Conservation (phyloP, 208 protist species). For the Entamoeba nuttalli region DNA sequence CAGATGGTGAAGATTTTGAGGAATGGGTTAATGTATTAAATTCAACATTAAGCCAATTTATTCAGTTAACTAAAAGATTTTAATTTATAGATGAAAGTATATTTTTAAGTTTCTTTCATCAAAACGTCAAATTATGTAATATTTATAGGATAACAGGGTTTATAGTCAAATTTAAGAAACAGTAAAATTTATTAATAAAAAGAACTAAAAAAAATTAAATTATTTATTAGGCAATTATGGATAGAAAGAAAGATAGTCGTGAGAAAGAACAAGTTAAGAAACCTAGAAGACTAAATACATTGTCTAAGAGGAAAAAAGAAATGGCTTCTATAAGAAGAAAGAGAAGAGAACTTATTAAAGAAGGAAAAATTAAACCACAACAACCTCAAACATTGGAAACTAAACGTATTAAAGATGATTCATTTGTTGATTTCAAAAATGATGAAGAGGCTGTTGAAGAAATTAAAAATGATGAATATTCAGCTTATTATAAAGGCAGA, state of each 20-base stretch:
- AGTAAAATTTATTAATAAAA: too few relatives aligned
- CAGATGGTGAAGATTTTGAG: neutral
- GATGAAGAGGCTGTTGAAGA: neutral
- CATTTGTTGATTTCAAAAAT: neutral
- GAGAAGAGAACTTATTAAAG: neutral
- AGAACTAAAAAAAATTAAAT: too few relatives aligned
- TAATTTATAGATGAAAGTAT: neutral
- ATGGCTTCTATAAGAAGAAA: neutral
- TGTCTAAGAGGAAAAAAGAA: neutral
- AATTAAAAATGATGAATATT: neutral
- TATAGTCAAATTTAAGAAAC: too few relatives aligned
- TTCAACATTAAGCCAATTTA: neutral
- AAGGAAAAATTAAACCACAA: neutral
- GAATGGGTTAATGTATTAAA: neutral
- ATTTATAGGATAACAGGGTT: too few relatives aligned
- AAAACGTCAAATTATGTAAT: too few relatives aligned
- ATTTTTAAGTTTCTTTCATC: neutral
- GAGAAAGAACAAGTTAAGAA: too few relatives aligned
- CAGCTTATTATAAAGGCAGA: neutral
- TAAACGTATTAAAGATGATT: neutral
- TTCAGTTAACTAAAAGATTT: neutral
- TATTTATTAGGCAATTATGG: too few relatives aligned
- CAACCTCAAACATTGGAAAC: neutral
- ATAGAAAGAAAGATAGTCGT: too few relatives aligned
- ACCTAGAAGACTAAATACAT: too few relatives aligned